Evolutionary conservation across 2,329 filamentous ascomycete genomes (phyloP).

Genomic region (Scytalidium lignicola): DNA sequence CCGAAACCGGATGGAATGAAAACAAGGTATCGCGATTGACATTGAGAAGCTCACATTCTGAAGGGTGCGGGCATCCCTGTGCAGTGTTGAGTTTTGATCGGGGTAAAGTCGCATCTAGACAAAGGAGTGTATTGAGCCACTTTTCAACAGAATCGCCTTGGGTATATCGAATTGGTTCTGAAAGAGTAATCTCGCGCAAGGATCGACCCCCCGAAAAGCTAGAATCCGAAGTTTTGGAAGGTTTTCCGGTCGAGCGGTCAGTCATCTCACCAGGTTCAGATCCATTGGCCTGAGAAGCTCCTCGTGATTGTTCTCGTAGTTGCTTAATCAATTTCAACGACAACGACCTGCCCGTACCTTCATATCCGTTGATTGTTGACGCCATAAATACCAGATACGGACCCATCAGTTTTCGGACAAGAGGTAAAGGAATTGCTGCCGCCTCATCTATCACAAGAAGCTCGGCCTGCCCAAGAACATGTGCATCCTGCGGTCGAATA

Average conservation of each 20-base stretch:
- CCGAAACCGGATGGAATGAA: slow-evolving; percentile 94
- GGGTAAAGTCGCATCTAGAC: slow-evolving; percentile 86
- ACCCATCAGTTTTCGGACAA: slow-evolving; percentile 91
- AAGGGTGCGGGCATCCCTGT: slow-evolving; percentile 78
- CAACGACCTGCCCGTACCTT: slow-evolving; percentile 90
- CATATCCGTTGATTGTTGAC: slow-evolving; percentile 97
- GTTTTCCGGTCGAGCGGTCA: slow-evolving; percentile 73
- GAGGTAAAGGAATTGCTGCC: slow-evolving; percentile 86
- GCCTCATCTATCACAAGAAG: slow-evolving; percentile 96
- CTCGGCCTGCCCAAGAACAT: slow-evolving; percentile 92
- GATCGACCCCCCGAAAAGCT: slow-evolving; percentile 64
- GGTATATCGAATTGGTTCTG: slow-evolving; percentile 91
- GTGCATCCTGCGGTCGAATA: slow-evolving; percentile 92
- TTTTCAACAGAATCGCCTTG: slow-evolving; percentile 88
- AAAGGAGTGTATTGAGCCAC: slow-evolving; percentile 92
- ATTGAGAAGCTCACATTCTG: slow-evolving; percentile 83
- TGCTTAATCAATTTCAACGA: slow-evolving; percentile 97
- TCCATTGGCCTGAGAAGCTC: slow-evolving; percentile 47
- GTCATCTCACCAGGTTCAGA: slow-evolving; percentile 59
- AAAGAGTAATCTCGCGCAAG: slow-evolving; percentile 84
- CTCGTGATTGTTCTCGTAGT: slow-evolving; percentile 84
- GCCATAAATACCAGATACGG: slow-evolving; percentile 99
- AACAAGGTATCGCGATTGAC: slow-evolving; percentile 97
- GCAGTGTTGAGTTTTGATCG: slow-evolving; percentile 35
- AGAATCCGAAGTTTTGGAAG: slow-evolving; percentile 57